Base-by-base conservation (phyloP, 352 stramenopile species). In the Phytophthora tentaculata region DNA sequence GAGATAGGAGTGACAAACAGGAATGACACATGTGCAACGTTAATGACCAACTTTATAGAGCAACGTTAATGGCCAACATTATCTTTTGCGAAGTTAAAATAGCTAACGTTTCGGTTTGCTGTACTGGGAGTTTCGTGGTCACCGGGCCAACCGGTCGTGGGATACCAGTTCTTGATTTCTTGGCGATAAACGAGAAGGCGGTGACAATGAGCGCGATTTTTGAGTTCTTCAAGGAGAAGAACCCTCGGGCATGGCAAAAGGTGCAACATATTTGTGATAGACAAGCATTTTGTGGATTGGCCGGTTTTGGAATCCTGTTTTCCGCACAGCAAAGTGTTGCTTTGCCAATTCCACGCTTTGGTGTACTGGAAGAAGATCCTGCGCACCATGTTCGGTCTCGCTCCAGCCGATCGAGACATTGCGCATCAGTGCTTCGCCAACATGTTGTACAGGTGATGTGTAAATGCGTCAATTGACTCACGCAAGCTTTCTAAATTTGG, bases 251-350 rank as follows among this genome's bases (percentile, higher is more conserved):
- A 2, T 32, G 44, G 44, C 2, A 9, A 12, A 51, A 28, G 1
- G 14, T 51, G n/a, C 44, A 51, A 29, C n/a, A 51, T 20, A 1
- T 51, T 51, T 29, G 44, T 51, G 2, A 51, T 28, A 1, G 44
- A 51, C 44, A 51, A 51, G 14, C n/a, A 51, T 29, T 51, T 29
- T n/a, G 22, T 29, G 7, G 44, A 51, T 12, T 51, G 44, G 20
- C 44, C 29, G 20, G 44, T 20, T 28, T 29, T 19, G 44, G 19
- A 24, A 12, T 23, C 0, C 14, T 19, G 24, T 17, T 32, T 51
- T 29, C 22, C 22, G 0, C 20, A 32, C 8, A 14, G 8, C 7
- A 51, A 51, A 10, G 44, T 29, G 9, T 19, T 29, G 22, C 22
- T 51, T 28, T 51, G 22, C 24, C 22, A 51, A 20, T 51, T 51